Evolutionary conservation across 2,329 filamentous ascomycete species (phyloP).

Genomic region (Alternaria ethzedia): DNA sequence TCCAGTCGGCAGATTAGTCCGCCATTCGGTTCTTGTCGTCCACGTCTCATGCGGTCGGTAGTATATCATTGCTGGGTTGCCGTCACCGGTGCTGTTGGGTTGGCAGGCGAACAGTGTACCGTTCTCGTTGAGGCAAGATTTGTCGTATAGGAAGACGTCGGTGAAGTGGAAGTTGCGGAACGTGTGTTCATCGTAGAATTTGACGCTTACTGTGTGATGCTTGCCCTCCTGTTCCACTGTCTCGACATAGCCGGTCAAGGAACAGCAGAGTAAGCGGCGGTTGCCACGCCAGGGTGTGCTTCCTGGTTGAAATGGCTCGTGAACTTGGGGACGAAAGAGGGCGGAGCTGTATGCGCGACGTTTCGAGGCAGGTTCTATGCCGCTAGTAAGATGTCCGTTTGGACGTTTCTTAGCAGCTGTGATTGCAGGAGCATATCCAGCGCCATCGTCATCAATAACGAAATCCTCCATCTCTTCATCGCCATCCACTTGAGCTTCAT

Average conservation of each 20-base stretch:
- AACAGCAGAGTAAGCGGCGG: slow-evolving; percentile 89
- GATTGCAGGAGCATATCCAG: slow-evolving; percentile 74
- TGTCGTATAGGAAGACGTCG: slow-evolving; percentile 94
- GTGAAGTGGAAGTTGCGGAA: slow-evolving; percentile 97
- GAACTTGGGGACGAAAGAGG: slow-evolving; percentile 69
- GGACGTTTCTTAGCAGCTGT: slow-evolving; percentile 70
- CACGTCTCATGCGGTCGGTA: slow-evolving; percentile 97
- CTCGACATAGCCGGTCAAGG: slow-evolving; percentile 94
- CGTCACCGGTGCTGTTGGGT: slow-evolving; percentile 54
- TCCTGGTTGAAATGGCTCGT: slow-evolving; percentile 89
- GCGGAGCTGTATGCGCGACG: slow-evolving; percentile 54
- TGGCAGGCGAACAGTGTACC: slow-evolving; percentile 86
- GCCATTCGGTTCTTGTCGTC: slow-evolving; percentile 90
- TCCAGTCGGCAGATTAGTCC: slow-evolving; percentile 83
- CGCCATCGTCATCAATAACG: slow-evolving; percentile 93
- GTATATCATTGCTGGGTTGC: slow-evolving; percentile 81
- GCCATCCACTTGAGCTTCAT: slow-evolving; percentile 54
- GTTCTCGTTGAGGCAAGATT: slow-evolving; percentile 85
- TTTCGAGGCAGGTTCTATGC: slow-evolving; percentile 56
- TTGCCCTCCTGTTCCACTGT: slow-evolving; percentile 94
- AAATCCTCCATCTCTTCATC: slow-evolving; percentile 71
- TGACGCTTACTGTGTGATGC: slow-evolving; percentile 87
- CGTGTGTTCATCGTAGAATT: slow-evolving; percentile 94
- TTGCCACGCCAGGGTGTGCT: slow-evolving; percentile 96
- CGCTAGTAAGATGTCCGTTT: slow-evolving; percentile 55